Evolutionary conservation across 345 rosid species (phyloP).

Genomic region (Moricandia arvensis): DNA sequence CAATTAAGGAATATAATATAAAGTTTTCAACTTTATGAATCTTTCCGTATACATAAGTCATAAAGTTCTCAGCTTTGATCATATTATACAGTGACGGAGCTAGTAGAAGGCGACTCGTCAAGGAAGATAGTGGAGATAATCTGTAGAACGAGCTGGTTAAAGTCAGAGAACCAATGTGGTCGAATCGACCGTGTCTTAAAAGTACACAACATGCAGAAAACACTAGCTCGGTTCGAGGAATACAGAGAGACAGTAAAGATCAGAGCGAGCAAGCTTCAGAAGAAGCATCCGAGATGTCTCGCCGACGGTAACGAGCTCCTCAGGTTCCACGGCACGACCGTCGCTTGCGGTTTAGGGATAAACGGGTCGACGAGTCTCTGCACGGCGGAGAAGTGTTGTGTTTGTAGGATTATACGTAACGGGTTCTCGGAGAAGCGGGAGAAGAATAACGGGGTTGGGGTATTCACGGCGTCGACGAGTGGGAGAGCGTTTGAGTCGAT

Average conservation of each 20-base stretch:
- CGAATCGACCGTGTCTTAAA: constrained; percentile 88
- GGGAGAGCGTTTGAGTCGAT: constrained; percentile 84
- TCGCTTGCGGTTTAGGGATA: constrained; percentile 84
- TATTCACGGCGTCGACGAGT: constrained; percentile 92
- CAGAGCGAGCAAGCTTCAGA: constrained; percentile 77
- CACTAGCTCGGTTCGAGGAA: constrained; percentile 89
- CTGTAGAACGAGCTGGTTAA: constrained; percentile 87
- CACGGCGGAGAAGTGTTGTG: constrained; percentile 70
- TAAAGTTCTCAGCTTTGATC: neutral
- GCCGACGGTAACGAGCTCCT: constrained; percentile 96
- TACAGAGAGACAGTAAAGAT: constrained; percentile 83
- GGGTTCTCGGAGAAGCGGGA: constrained; percentile 87
- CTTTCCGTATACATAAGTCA: too few species aligned
- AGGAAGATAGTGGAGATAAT: constrained; percentile 98
- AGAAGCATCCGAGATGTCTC: constrained; percentile 92
- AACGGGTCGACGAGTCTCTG: constrained; percentile 82
- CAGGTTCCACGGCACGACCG: constrained; percentile 83
- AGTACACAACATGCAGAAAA: constrained; percentile 94
- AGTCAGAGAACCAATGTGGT: constrained; percentile 83
- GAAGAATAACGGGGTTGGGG: constrained; percentile 75
- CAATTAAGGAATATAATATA: neutral
- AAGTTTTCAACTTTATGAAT: constrained; percentile 4
- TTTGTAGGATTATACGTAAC: constrained; percentile 67
- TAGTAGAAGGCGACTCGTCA: constrained; percentile 93
- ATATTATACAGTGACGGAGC: constrained; percentile 73